Evolutionary conservation across 345 rosid genomes (phyloP), one percentile per base, ranked within the genome.

Genomic region (Sonneratia caseolaris): DNA sequence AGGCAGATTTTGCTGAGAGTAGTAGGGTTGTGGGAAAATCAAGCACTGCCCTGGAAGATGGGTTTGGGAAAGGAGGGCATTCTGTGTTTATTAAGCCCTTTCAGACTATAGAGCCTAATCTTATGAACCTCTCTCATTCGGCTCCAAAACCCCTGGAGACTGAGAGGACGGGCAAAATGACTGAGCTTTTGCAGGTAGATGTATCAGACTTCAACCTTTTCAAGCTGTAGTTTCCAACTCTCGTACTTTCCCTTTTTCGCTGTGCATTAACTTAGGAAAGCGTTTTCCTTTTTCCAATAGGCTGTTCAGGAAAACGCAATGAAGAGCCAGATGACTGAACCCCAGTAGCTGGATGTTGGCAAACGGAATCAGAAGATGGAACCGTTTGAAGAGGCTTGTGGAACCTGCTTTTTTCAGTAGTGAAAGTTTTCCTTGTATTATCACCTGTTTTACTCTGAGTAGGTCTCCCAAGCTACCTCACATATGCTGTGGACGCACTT

Each of bases 271-370:
- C 12, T 24, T 45, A 36, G 48, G 37, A 38, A 69, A 47, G 14
- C 51, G 9, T 13, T 8, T 16, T 53, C 43, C 49, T 53, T 37
- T 24, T 48, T 73, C 71, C 64, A 27, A 59, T 70, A 93, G 98
- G 92, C 91, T 75, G 86, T 93, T 85, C 98, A 88, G 92, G 97
- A 86, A 78, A 89, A 86, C 76, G 89, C 85, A 78, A 76, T 75
- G 65, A 89, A 87, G 73, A 74, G 76, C 75, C 86, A 77, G 70
- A 79, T 74, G 53, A 42, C 80, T 66, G 75, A 70, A 75, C 73
- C 15, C 5, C 70, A 78, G 61, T 75, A 56, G 69, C 70, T 65
- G 53, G 43, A 10, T 8, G 22, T 38, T 68, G 8, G 70, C 37
- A 10, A 9, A 9, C 9, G 19, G 15, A 47, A 47, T 47, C 11